Percentiles rank a stretch among this genome's conserved stretches.
Conservation (phyloP, 352 stramenopile genomes). For the Phytophthora nicotianae region DNA sequence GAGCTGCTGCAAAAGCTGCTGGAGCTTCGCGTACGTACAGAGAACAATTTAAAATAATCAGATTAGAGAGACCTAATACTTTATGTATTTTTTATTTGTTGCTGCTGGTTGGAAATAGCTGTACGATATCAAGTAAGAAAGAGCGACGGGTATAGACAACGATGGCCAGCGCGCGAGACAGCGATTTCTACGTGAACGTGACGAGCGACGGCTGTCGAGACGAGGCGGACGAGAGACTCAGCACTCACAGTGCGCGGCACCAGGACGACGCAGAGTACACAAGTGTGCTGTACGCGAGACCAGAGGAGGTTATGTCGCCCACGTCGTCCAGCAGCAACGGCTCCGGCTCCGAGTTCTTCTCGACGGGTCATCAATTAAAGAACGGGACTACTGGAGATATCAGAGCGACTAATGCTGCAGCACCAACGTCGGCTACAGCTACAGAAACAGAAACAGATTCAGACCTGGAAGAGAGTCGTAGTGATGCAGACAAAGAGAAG, state of each 20-base stretch:
- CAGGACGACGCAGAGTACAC: slow-evolving; percentile 37
- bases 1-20: neutral
- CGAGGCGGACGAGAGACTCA: slow-evolving; percentile 24
- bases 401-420: neutral
- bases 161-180: slow-evolving; percentile 34
- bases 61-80: slow-evolving; percentile 12
- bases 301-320: slow-evolving; percentile 46
- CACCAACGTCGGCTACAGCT: slow-evolving; percentile 30
- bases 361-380: slow-evolving; percentile 6
- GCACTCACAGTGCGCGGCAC: slow-evolving; percentile 11
- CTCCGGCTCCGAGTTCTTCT: slow-evolving; percentile 39
- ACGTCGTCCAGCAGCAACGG: slow-evolving; percentile 68
- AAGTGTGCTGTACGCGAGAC: slow-evolving; percentile 34
- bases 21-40: slow-evolving; percentile 2
- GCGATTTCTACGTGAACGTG: slow-evolving; percentile 48
- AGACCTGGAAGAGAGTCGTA: slow-evolving; percentile 29
- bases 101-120: slow-evolving; percentile 4
- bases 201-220: slow-evolving; percentile 29
- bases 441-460: slow-evolving; percentile 46
- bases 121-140: slow-evolving; percentile 26
- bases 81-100: slow-evolving; percentile 1
- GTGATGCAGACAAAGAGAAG: slow-evolving; percentile 33
- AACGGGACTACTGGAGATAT: slow-evolving; percentile 2
- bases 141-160: neutral
- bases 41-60: slow-evolving; percentile 11